Percentiles rank a stretch among this genome's conserved stretches.
phyloP scores from a whole-genome alignment of 1,139 yeast species.

The Saccharomycopsis hybrid region DNA sequence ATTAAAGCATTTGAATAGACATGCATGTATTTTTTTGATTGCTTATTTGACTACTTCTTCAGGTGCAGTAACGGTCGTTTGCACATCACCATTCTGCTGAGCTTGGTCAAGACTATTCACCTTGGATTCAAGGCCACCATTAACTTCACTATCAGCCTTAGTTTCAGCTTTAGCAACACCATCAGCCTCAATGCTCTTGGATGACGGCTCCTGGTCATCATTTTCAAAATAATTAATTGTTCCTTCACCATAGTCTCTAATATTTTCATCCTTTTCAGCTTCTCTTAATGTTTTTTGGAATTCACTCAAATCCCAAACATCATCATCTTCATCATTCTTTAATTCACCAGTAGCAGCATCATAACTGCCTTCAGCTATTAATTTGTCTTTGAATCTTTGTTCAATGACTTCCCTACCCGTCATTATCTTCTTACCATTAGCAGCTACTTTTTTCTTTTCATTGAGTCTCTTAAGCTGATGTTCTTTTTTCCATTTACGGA shows the following conservation, averaged over 20 bases:
- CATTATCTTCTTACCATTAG: constrained; percentile 42
- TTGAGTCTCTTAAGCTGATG: constrained; percentile 58
- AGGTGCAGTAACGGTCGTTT: background rate
- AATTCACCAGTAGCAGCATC: constrained; percentile 27
- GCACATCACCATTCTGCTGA: background rate
- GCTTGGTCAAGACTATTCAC: background rate
- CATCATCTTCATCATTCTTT: constrained; percentile 37
- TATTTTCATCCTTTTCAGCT: constrained; percentile 33
- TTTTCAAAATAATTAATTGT: constrained; percentile 7
- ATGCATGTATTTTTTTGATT: too few species aligned
- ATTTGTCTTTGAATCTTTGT: constrained; percentile 43
- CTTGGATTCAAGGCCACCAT: too few species aligned
- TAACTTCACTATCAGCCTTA: background rate
- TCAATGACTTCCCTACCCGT: constrained; percentile 81
- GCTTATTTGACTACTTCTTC: background rate
- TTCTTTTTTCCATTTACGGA: constrained; percentile 75
- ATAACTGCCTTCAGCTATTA: background rate
- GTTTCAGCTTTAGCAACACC: background rate
- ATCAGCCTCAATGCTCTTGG: background rate
- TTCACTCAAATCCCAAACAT: constrained; percentile 65
- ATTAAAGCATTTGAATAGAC: too few species aligned
- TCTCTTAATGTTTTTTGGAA: constrained; percentile 39
- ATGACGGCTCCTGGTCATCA: background rate
- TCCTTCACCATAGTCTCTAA: constrained; percentile 55
- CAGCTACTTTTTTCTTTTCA: constrained; percentile 48